Evolutionary conservation across 805 yeast species (phyloP), one percentile per base, ranked within the genome.

Genomic region (Alloascoidea africana): DNA sequence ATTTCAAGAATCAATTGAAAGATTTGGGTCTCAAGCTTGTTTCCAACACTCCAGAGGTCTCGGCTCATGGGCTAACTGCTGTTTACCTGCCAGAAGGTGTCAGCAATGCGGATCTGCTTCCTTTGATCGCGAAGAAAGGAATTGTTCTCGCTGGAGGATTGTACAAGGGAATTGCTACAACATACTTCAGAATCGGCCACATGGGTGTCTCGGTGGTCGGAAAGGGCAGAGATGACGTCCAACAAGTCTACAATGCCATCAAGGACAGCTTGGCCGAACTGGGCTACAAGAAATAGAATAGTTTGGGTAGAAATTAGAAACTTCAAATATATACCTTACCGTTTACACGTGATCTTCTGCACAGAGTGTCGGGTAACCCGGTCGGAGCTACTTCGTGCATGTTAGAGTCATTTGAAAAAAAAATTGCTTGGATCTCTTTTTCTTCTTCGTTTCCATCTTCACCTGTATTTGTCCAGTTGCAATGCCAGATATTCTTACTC

Each of bases 101-200:
- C 43, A 63, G 73, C 41, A 86, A 89, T 19, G 63, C 75, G n/a
- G 76, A 74, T 38, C 66, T 83, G 36, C 62, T 84, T 42, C 59
- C 66, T 34, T 50, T 46, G 36, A 58, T 83, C 45, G 71, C 76
- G 42, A 58, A 65, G 38, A 70, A 73, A 47, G 87, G 86, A 14
- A 72, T 81, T 51, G 72, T 78, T 16, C 69, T 87, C 36, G 95
- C 96, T 35, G 93, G 91, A 36, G 96, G 96, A 41, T 79, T 87
- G 45, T 89, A 82, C 62, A 76, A 73, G 57, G 84, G 75, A 16
- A 73, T 85, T 49, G 77, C 73, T 35, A 70, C 80, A 41, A 76
- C 79, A 56, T 87, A 87, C 63, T 83, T 89, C 65, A 74, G 97
- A 59, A 76, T 87, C 42, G 97, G 97, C 27, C 97, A 87, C 62